A percentile compares a stretch with the other conserved stretches of the same genome.
Evolutionary conservation across 495 filamentous ascomycete species (phyloP).

Genomic region (Podospora australis): DNA sequence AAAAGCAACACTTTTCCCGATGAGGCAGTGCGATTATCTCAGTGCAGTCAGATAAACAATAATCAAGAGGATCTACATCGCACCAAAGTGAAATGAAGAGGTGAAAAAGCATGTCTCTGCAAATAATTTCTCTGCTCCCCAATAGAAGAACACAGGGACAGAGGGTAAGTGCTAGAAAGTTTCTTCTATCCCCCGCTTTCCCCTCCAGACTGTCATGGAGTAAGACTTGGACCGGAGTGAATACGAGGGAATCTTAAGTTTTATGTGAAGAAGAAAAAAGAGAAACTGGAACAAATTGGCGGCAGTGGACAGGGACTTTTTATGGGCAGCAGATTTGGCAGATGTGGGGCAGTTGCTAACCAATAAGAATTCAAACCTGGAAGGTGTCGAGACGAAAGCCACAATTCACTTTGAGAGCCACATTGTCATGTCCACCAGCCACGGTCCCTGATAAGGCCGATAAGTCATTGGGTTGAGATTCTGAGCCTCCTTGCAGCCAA

Average conservation of each 20-base stretch:
- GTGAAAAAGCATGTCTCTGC: conserved; percentile 2
- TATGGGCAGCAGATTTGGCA: neutral
- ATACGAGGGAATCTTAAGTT: conserved; percentile 59
- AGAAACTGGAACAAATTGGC: conserved; percentile 12
- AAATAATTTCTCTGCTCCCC: neutral
- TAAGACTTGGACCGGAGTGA: conserved; percentile 66
- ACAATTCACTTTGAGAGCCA: neutral
- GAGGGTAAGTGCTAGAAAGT: conserved; percentile 45
- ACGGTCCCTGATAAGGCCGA: too few species aligned
- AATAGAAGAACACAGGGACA: conserved; percentile 14
- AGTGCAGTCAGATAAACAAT: too few species aligned
- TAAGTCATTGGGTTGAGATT: too few species aligned
- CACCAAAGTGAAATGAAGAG: too few species aligned
- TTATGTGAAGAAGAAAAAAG: conserved; percentile 44
- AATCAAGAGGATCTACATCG: too few species aligned
- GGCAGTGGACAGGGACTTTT: conserved; percentile 7
- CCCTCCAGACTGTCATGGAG: conserved; percentile 62
- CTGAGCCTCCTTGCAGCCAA: too few species aligned
- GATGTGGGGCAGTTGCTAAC: neutral
- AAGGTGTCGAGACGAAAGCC: too few species aligned
- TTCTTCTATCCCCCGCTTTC: conserved; percentile 68
- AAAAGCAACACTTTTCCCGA: too few species aligned
- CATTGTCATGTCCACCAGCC: neutral
- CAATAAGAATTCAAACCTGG: neutral
- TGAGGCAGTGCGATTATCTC: too few species aligned